These are phyloP conservation scores for Fomitopsis pulvina DNA, from an alignment of 768 basidiomycete species.

Conservation along the genomic window DNA sequence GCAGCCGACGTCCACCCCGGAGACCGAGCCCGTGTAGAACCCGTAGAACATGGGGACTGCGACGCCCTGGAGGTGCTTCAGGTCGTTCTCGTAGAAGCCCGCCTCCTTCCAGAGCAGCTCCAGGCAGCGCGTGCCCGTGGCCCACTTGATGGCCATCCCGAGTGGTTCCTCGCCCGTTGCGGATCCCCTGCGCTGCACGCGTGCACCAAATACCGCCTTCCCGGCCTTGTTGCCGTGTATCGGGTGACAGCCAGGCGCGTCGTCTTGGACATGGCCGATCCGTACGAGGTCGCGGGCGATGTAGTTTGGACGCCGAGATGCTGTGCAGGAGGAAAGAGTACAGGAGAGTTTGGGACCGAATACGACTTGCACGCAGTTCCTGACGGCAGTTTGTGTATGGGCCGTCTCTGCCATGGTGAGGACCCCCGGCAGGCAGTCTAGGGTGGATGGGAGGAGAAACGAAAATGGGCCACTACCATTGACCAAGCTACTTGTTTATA, in stretches of 20 bases:
- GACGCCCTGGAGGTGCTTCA: conserved; percentile 29
- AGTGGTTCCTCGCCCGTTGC: neutral
- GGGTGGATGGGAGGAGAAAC: too few relatives aligned
- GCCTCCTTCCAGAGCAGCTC: conserved; percentile 26
- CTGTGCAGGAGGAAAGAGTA: neutral
- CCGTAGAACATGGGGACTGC: conserved; percentile 35
- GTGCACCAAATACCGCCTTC: conserved; percentile 9
- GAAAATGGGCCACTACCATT: too few relatives aligned
- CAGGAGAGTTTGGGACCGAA: neutral
- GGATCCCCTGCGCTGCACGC: neutral
- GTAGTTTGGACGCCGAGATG: neutral
- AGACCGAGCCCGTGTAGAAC: conserved; percentile 25
- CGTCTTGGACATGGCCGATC: neutral
- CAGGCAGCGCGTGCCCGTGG: conserved; percentile 10
- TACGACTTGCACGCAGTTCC: neutral
- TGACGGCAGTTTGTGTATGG: too few relatives aligned
- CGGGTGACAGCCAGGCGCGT: neutral
- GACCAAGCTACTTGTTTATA: too few relatives aligned
- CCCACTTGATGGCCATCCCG: conserved; percentile 15
- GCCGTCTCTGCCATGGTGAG: too few relatives aligned
- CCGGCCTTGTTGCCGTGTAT: neutral
- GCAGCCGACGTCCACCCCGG: conserved; percentile 24
- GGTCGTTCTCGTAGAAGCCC: conserved; percentile 27
- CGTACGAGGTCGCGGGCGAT: neutral
- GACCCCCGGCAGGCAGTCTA: too few relatives aligned